Percentiles rank a stretch among this genome's conserved stretches.
Conservation (phyloP, 2,329 filamentous ascomycete genomes). For the Mariannaea sp. region DNA sequence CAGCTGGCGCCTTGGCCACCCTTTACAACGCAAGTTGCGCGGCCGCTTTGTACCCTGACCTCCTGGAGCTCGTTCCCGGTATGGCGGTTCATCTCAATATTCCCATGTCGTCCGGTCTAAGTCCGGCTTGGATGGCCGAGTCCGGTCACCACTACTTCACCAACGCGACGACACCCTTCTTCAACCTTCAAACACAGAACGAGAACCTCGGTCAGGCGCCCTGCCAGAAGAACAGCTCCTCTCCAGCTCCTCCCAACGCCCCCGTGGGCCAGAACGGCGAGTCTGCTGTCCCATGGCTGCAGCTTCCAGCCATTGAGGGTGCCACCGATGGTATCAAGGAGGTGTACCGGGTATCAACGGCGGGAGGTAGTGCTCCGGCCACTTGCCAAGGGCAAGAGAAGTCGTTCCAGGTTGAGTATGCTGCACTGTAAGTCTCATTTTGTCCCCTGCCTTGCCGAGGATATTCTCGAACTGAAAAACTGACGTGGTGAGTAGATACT, state of each 20-base stretch:
- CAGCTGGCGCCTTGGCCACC: conserved; percentile 75
- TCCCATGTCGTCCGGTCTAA: conserved; percentile 47
- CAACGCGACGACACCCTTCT: conserved; percentile 72
- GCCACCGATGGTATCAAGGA: conserved; percentile 70
- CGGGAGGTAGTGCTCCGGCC: conserved; percentile 75
- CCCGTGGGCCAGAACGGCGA: conserved; percentile 65
- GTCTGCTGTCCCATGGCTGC: conserved; percentile 80
- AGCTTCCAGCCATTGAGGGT: conserved; percentile 59
- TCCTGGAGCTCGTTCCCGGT: conserved; percentile 67
- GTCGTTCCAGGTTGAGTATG: conserved; percentile 76
- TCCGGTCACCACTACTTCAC: conserved; percentile 84
- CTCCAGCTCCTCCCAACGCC: conserved; percentile 66
- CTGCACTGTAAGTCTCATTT: conserved; percentile 73
- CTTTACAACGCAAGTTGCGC: conserved; percentile 90
- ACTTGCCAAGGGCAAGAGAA: conserved; percentile 70
- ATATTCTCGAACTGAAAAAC: neutral
- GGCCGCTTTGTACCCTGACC: conserved; percentile 68
- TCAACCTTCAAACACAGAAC: conserved; percentile 69
- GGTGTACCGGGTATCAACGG: conserved; percentile 84
- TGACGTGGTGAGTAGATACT: conserved; percentile 33
- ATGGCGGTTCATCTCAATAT: conserved; percentile 72
- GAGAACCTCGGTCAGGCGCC: conserved; percentile 62
- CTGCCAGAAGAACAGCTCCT: conserved; percentile 65
- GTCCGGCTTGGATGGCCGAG: conserved; percentile 65
- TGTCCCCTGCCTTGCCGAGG: neutral